phyloP scores from a whole-genome alignment of 345 rosid species.

The Sonneratia alba region DNA sequence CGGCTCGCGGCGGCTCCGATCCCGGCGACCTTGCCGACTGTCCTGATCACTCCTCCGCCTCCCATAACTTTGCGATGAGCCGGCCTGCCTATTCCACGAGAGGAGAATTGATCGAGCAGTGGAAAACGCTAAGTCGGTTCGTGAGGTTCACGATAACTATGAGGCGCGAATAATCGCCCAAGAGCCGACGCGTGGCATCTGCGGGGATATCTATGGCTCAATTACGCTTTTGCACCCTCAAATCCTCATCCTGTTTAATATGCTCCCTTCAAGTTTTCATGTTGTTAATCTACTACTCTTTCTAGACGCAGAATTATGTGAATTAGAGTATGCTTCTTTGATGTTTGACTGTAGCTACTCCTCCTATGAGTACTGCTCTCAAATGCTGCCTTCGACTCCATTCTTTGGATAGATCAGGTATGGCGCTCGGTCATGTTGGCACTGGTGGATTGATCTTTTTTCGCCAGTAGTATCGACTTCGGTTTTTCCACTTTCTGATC shows the following conservation, averaged over 20 bases:
- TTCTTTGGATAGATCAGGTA: no score
- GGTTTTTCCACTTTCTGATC: no score
- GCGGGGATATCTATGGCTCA: background rate
- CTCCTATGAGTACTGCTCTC: no score
- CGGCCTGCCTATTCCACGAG: background rate
- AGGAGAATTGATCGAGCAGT: background rate
- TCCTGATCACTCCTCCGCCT: slow-evolving; percentile 7
- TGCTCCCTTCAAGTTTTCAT: background rate
- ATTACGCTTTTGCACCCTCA: background rate
- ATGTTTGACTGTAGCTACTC: no score
- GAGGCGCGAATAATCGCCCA: background rate
- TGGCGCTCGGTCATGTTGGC: no score
- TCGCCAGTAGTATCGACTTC: no score
- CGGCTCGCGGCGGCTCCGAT: slow-evolving; percentile 5
- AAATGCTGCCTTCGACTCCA: no score
- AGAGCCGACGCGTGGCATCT: background rate
- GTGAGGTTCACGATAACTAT: background rate
- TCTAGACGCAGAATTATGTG: no score
- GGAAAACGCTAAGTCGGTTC: background rate
- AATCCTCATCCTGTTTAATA: background rate
- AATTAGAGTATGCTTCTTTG: no score
- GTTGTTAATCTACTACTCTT: background rate
- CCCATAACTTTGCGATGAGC: background rate
- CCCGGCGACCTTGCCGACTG: slow-evolving; percentile 8
- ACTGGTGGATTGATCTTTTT: no score